Conservation (phyloP, 345 rosid species). For the Cardamine chenopodiifolia region DNA sequence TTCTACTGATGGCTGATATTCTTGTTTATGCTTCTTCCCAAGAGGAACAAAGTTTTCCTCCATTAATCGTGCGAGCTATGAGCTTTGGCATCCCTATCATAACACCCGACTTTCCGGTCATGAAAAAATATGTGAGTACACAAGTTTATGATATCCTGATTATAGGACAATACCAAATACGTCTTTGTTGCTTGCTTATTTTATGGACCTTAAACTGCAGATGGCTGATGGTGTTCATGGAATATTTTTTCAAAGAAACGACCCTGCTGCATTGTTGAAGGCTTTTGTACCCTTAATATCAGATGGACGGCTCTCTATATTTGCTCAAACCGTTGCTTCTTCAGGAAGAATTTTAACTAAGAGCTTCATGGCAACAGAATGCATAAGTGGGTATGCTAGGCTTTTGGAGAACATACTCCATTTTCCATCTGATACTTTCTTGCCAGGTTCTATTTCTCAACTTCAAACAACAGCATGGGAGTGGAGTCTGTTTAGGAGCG, state of each 20-base stretch:
- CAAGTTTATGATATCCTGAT: constrained; percentile 29
- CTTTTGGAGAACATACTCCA: constrained; percentile 75
- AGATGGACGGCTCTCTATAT: constrained; percentile 75
- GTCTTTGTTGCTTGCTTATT: constrained; percentile 24
- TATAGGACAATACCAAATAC: background rate
- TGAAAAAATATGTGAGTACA: constrained; percentile 74
- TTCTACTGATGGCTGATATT: constrained; percentile 81
- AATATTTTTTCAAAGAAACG: constrained; percentile 60
- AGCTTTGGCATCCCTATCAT: constrained; percentile 76
- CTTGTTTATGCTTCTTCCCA: constrained; percentile 91
- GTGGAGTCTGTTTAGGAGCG: constrained; percentile 63
- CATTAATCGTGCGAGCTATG: constrained; percentile 86
- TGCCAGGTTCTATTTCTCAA: constrained; percentile 69
- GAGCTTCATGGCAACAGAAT: constrained; percentile 80
- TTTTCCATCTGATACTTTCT: constrained; percentile 76
- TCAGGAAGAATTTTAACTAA: constrained; percentile 80
- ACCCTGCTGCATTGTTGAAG: constrained; percentile 67
- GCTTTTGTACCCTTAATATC: constrained; percentile 75
- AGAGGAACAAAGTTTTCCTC: constrained; percentile 90
- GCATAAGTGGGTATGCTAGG: constrained; percentile 69
- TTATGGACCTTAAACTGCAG: constrained; percentile 49
- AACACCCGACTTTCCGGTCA: constrained; percentile 72
- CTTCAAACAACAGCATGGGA: constrained; percentile 71
- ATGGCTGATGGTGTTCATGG: constrained; percentile 73
- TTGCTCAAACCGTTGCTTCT: constrained; percentile 70